phyloP scores from a whole-genome alignment of 768 basidiomycete species.

The Naematelia aurantialba region DNA sequence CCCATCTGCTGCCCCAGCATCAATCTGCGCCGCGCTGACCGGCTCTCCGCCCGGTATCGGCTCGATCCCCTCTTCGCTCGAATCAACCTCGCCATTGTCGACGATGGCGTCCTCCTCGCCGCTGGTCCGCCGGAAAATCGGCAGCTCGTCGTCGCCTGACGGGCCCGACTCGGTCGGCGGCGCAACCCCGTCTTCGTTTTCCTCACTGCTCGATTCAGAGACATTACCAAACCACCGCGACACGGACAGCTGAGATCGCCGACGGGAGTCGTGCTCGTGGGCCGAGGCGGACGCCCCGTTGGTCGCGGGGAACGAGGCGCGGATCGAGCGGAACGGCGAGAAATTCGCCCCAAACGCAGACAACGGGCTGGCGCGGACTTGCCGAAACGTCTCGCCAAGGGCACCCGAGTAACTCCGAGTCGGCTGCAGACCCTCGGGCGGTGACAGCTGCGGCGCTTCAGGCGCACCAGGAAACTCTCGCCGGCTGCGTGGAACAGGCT shows the following conservation, averaged over 20 bases:
- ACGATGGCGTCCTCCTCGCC: slow-evolving; percentile 9
- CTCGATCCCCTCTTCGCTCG: slow-evolving; percentile 5
- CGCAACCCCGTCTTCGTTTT: slow-evolving; percentile 13
- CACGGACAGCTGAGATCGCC: neutral
- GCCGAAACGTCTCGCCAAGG: slow-evolving; percentile 33
- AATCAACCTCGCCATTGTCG: slow-evolving; percentile 1
- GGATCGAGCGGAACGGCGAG: slow-evolving; percentile 28
- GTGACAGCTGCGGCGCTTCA: neutral
- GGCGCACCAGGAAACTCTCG: neutral
- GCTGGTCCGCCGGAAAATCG: neutral
- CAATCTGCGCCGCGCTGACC: slow-evolving; percentile 17
- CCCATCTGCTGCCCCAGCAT: slow-evolving; percentile 3
- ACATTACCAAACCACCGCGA: slow-evolving; percentile 27
- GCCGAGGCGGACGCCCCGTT: too few species aligned
- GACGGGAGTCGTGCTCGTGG: neutral
- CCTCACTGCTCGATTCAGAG: slow-evolving; percentile 14
- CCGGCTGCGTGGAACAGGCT: neutral
- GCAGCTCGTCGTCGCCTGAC: slow-evolving; percentile 12
- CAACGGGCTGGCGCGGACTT: slow-evolving; percentile 26
- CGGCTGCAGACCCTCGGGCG: slow-evolving; percentile 4
- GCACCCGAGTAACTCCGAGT: neutral
- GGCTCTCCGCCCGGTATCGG: slow-evolving; percentile 31
- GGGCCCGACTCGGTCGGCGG: neutral
- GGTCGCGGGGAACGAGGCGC: too few species aligned
- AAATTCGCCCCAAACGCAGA: slow-evolving; percentile 14